Evolutionary conservation across 2,329 filamentous ascomycete species (phyloP), one percentile per base, ranked within the genome.

Genomic region (Aspergillus hortae): DNA sequence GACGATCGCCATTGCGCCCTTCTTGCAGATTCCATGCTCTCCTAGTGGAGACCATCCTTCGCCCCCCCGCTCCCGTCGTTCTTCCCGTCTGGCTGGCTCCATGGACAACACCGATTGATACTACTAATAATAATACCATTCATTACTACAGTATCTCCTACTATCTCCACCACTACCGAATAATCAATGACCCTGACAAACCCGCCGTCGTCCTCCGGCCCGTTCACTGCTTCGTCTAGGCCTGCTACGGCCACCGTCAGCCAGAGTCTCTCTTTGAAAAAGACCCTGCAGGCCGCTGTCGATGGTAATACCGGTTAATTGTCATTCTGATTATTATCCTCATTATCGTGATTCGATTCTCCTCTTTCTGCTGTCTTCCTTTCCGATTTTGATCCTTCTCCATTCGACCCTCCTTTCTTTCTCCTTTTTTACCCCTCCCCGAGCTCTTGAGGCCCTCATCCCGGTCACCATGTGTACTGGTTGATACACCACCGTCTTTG

Each of bases 251-350:
- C 64, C 46, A 55, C 60, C 45, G 59, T 63, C 54, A 63, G 60
- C 56, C 63, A 65, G 53, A 69, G 63, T 57, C 64, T 68, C 57
- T 66, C 63, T 52, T 61, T 72, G 57, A 76, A 75, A 65, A 70
- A 73, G 62, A 71, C 62, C 56, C 64, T 74, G 49, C 73, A 75
- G 64, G 67, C 70, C 56, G 65, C 68, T 61, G 71, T 74, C 59
- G 74, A 77, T 67, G 74, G 74, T 77, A 74, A 74, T 68, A 65
- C 56, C 49, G 53, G 45, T 57, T 56, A 55, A 54, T 58, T 42
- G 54, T 53, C 49, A 53, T 55, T 56, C 50, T 53, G 46, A 41
- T 46, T 30, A 19, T 27, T 9, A 15, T 42, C 36, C 38, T 12
- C 38, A 49, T 17, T 30, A 30, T 30, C 27, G 27, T 30, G 27